A percentile compares a stretch with the other conserved stretches of the same genome.
Conservation (phyloP, 202 grass and related monocot species). For the Panicum hallii region DNA sequence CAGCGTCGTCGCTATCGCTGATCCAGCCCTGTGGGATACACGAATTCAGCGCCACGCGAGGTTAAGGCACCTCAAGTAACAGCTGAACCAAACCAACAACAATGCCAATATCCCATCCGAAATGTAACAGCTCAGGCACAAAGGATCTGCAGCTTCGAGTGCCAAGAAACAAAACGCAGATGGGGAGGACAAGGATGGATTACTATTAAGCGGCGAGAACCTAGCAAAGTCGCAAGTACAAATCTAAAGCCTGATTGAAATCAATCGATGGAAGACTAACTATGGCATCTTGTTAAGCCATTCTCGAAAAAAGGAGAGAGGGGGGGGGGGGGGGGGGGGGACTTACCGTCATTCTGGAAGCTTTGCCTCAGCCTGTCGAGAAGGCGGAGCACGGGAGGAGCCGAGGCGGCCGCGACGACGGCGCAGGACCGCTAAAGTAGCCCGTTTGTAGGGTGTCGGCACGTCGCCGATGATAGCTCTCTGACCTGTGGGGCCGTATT, state of each 20-base stretch:
- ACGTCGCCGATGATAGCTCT: not conserved
- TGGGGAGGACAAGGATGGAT: not conserved
- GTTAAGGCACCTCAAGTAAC: not conserved
- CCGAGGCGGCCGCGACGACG: not conserved
- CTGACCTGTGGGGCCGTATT: not conserved
- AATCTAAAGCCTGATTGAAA: too few relatives aligned
- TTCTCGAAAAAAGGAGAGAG: not conserved
- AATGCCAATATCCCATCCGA: not conserved
- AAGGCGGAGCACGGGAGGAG: not conserved
- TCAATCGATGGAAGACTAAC: too few relatives aligned
- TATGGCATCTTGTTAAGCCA: too few relatives aligned
- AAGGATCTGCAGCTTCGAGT: not conserved
- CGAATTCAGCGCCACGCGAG: not conserved
- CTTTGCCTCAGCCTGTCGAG: not conserved
- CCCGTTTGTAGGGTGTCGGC: not conserved
- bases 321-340: not conserved
- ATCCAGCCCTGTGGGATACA: conserved; percentile 53
- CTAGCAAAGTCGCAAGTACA: too few relatives aligned
- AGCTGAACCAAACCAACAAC: conserved; percentile 4
- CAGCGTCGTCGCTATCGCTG: conserved; percentile 46
- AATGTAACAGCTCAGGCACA: not conserved
- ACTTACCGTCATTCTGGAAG: conserved; percentile 3
- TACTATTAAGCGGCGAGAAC: too few relatives aligned
- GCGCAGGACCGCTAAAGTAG: not conserved
- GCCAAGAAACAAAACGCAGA: not conserved